Evolutionary conservation across 768 basidiomycete species (phyloP).

Genomic region (Termitomyces sp.): DNA sequence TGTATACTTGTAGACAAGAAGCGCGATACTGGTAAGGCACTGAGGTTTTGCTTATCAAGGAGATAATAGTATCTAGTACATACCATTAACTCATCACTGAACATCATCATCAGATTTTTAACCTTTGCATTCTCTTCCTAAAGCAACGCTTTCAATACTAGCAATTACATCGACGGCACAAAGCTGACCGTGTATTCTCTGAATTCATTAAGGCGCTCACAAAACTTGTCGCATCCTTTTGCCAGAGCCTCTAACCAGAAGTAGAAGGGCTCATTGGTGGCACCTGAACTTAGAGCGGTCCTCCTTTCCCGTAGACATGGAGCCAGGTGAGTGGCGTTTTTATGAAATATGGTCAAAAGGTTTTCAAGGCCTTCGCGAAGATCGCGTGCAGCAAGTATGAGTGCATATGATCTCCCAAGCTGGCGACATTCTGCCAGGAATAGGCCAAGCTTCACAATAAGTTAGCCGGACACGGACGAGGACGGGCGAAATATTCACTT

Average conservation of each 20-base stretch:
- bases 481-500: background rate
- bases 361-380: conserved; percentile 11
- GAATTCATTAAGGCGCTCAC: conserved; percentile 14
- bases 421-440: conserved; percentile 12
- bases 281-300: background rate
- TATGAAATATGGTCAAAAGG: conserved; percentile 8
- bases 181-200: conserved; percentile 17
- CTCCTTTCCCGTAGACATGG: background rate
- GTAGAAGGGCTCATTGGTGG: background rate
- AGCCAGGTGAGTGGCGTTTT: conserved; percentile 5
- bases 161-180: background rate
- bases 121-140: conserved; percentile 2
- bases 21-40: conserved; percentile 12
- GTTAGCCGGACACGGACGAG: background rate
- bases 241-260: conserved; percentile 9
- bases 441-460: conserved; percentile 6
- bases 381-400: conserved; percentile 13
- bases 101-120: conserved; percentile 9
- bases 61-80: background rate
- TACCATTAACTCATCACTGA: conserved; percentile 12
- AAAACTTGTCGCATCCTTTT: conserved; percentile 8
- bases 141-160: background rate
- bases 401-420: conserved; percentile 15
- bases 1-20: conserved; percentile 6
- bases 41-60: background rate